These are phyloP conservation scores for Microcos paniculata DNA, from an alignment of 345 rosid species.

Conservation along the genomic window DNA sequence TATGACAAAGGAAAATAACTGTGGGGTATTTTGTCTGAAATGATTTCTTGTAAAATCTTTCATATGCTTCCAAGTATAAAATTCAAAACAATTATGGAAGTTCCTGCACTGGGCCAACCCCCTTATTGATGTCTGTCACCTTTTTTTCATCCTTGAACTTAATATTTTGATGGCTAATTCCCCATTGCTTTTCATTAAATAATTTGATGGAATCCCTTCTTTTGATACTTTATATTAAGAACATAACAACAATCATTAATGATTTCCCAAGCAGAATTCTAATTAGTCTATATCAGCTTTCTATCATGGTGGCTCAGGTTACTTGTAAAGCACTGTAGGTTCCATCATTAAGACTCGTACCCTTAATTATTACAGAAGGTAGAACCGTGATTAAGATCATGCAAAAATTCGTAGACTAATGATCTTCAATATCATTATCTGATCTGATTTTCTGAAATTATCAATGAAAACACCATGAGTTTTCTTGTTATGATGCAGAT, in stretches of 20 bases:
- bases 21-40: conserved; percentile 1
- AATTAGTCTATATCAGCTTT: not conserved
- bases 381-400: conserved; percentile 2
- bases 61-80: conserved; percentile 36
- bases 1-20: conserved; percentile 3
- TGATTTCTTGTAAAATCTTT: conserved; percentile 10
- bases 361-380: not conserved
- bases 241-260: conserved; percentile 6
- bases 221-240: not conserved
- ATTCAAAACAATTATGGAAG: conserved; percentile 20
- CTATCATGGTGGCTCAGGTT: not conserved
- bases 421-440: not conserved
- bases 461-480: not conserved
- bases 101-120: conserved; percentile 19
- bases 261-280: conserved; percentile 9
- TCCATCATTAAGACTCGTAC: conserved; percentile 14
- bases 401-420: not conserved
- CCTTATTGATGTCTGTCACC: conserved; percentile 6
- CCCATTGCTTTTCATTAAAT: conserved; percentile 15
- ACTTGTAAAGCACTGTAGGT: conserved; percentile 5
- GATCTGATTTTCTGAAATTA: not conserved
- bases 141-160: conserved; percentile 5
- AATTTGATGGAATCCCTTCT: not conserved
- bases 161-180: conserved; percentile 22
- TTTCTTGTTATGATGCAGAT: not conserved